phyloP scores from a whole-genome alignment of 768 basidiomycete species.

The Termitomyces sp. region DNA sequence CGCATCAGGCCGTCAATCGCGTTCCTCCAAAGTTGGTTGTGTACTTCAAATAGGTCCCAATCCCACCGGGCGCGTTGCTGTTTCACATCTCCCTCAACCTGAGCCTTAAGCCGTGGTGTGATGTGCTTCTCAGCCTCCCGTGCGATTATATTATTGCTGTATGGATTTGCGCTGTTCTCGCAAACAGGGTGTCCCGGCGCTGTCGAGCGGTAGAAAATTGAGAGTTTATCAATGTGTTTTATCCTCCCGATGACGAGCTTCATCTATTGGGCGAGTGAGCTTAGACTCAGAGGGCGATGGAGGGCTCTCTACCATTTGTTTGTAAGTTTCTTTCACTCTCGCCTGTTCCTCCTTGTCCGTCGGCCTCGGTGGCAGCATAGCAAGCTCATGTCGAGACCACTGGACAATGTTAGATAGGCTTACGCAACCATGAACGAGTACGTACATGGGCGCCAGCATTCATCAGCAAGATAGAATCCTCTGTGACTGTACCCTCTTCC shows the following conservation, averaged over 20 bases:
- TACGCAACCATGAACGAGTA: neutral
- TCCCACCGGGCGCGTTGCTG: constrained; percentile 21
- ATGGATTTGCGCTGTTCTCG: constrained; percentile 15
- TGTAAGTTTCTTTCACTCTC: constrained; percentile 22
- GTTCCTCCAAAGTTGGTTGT: constrained; percentile 18
- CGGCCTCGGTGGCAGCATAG: constrained; percentile 20
- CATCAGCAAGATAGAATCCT: constrained; percentile 24
- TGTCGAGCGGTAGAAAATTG: constrained; percentile 23
- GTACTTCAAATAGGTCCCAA: constrained; percentile 22
- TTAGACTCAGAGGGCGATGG: neutral
- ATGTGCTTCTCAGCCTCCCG: constrained; percentile 15
- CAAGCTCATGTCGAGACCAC: constrained; percentile 25
- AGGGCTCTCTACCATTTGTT: constrained; percentile 19
- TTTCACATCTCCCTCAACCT: constrained; percentile 15
- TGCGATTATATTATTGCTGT: constrained; percentile 13
- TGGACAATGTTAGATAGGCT: constrained; percentile 3
- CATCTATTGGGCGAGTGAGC: constrained; percentile 7
- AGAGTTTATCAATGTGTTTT: constrained; percentile 15
- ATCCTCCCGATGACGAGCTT: constrained; percentile 18
- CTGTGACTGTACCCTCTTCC: constrained; percentile 19
- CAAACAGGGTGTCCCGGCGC: constrained; percentile 22
- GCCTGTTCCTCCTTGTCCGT: constrained; percentile 22
- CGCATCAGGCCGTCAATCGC: constrained; percentile 14
- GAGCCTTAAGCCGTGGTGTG: constrained; percentile 17
- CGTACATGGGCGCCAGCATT: constrained; percentile 25